Percentiles rank a stretch among this genome's conserved stretches.
These are phyloP conservation scores for Solanum appendiculatum DNA, from an alignment of 257 asterid genomes.

Conservation along the genomic window DNA sequence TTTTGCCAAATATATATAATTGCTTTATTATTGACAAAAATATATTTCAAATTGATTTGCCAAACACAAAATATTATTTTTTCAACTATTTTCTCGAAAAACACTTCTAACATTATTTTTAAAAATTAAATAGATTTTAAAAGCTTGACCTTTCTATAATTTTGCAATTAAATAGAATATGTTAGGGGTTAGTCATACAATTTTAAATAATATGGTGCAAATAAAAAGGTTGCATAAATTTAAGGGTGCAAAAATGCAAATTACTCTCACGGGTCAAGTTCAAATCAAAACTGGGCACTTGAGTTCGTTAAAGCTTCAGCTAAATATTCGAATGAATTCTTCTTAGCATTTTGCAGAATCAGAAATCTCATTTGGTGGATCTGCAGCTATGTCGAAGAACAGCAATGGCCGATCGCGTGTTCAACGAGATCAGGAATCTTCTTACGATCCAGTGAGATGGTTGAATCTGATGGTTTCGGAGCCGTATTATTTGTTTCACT, in stretches of 20 bases:
- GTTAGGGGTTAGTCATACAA: neutral
- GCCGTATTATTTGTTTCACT: constrained; percentile 65
- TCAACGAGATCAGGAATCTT: constrained; percentile 1
- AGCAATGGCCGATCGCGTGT: constrained; percentile 7
- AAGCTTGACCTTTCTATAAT: neutral
- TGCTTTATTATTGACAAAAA: neutral
- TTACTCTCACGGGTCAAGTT: neutral
- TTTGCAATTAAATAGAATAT: neutral
- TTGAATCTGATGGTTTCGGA: constrained; percentile 53
- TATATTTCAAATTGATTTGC: neutral
- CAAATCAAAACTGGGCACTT: neutral
- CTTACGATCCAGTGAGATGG: constrained; percentile 23
- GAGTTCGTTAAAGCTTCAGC: neutral
- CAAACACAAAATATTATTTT: neutral
- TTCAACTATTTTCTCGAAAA: neutral
- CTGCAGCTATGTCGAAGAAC: constrained; percentile 21
- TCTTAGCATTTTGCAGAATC: neutral
- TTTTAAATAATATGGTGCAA: neutral
- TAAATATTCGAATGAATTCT: neutral
- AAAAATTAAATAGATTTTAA: neutral
- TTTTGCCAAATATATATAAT: neutral
- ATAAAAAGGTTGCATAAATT: neutral
- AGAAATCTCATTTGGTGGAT: neutral
- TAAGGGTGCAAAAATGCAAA: neutral
- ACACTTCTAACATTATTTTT: neutral